Percentiles rank a stretch among this genome's conserved stretches.
phyloP scores from a whole-genome alignment of 1,139 yeast species.

The Geotrichum klebahnii region DNA sequence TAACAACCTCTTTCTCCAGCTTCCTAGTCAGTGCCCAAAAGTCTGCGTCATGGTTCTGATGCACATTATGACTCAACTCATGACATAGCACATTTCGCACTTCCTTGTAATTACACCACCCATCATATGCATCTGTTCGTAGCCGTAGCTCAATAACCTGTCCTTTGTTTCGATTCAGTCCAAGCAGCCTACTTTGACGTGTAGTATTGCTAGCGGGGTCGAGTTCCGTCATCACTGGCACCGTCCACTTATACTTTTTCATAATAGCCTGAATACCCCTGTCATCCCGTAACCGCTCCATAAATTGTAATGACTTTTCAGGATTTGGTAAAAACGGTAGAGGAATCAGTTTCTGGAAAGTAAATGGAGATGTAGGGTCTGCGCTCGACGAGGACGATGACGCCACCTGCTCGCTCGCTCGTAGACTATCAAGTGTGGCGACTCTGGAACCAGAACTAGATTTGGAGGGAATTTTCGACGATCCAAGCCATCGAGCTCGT shows the following conservation, averaged over 20 bases:
- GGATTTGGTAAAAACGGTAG: constrained; percentile 37
- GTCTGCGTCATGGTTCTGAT: constrained; percentile 38
- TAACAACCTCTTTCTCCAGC: constrained; percentile 38
- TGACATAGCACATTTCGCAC: constrained; percentile 41
- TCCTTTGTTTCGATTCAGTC: constrained; percentile 41
- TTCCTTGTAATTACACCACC: constrained; percentile 40
- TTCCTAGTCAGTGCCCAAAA: constrained; percentile 40
- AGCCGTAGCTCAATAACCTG: constrained; percentile 40
- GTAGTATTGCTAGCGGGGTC: constrained; percentile 42
- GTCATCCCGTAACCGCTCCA: constrained; percentile 38
- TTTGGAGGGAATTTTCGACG: constrained; percentile 5
- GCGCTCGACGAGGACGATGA: constrained; percentile 10
- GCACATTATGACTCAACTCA: constrained; percentile 42
- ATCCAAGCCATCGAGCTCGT: constrained; percentile 7
- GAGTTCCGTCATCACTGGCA: constrained; percentile 40
- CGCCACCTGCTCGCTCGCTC: constrained; percentile 1
- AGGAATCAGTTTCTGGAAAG: constrained; percentile 38
- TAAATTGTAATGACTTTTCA: constrained; percentile 33
- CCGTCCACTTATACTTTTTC: constrained; percentile 39
- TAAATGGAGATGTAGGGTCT: constrained; percentile 27
- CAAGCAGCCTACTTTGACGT: constrained; percentile 34
- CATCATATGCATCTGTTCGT: constrained; percentile 42
- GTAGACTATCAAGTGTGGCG: constrained; percentile 8
- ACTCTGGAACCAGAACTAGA: not conserved
- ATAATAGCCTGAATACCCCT: constrained; percentile 40